These are phyloP conservation scores for Leucosporidium creatinivorum DNA, from an alignment of 768 basidiomycete species.

Conservation along the genomic window DNA sequence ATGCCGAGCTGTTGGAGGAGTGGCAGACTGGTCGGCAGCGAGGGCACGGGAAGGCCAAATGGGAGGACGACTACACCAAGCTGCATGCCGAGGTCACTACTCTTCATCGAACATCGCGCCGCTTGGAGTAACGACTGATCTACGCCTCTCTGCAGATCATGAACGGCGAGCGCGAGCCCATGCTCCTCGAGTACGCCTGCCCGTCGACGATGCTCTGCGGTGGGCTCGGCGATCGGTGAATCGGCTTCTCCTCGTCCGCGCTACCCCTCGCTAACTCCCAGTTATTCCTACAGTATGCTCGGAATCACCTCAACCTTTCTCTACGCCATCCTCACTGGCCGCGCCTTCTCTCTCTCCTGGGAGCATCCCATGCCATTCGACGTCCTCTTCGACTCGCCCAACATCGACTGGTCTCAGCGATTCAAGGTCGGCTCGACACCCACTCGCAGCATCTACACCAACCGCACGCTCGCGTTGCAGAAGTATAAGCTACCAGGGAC, in stretches of 20 bases:
- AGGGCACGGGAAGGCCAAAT: slow-evolving; percentile 5
- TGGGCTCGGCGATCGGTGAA: slow-evolving; percentile 22
- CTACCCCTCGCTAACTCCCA: neutral
- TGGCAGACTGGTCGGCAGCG: slow-evolving; percentile 18
- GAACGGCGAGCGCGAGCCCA: neutral
- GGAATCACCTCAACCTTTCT: slow-evolving; percentile 15
- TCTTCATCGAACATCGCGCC: no score
- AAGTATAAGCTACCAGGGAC: slow-evolving; percentile 13
- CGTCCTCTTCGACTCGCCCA: slow-evolving; percentile 20
- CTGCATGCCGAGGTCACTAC: slow-evolving; percentile 4
- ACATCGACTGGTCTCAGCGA: slow-evolving; percentile 13
- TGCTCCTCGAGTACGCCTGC: slow-evolving; percentile 17
- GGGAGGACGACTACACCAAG: slow-evolving; percentile 21
- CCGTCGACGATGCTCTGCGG: slow-evolving; percentile 5
- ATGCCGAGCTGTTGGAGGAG: slow-evolving; percentile 19
- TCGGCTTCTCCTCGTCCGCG: neutral
- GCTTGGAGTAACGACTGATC: no score
- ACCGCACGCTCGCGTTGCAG: neutral
- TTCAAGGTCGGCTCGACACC: slow-evolving; percentile 4
- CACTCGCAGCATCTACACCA: neutral
- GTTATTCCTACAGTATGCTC: slow-evolving; percentile 1
- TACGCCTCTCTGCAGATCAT: slow-evolving; percentile 1
- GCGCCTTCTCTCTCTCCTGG: slow-evolving; percentile 18
- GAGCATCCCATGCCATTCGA: slow-evolving; percentile 20
- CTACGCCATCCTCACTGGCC: slow-evolving; percentile 18